Percentiles rank a stretch among this genome's conserved stretches.
phyloP scores from a whole-genome alignment of 2,329 filamentous ascomycete species.

The Talaromyces sp. region DNA sequence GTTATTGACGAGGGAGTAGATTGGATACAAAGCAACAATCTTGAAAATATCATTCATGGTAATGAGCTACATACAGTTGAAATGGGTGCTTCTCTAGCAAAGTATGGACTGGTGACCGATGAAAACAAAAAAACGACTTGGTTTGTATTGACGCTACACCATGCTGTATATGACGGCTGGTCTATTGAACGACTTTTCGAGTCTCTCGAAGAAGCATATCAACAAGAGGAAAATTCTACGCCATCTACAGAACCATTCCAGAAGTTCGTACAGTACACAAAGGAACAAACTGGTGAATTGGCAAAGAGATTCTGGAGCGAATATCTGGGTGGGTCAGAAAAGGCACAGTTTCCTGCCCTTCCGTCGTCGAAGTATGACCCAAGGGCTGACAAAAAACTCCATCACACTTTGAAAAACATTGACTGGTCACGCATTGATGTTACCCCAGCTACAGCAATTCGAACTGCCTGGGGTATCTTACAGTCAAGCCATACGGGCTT shows the following conservation, averaged over 20 bases:
- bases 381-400: not conserved
- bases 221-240: not conserved
- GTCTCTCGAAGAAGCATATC: conserved; percentile 3
- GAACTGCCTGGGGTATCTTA: conserved; percentile 7
- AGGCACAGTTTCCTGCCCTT: not conserved
- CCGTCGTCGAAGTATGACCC: not conserved
- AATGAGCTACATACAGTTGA: not conserved
- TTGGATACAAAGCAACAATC: not conserved
- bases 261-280: not conserved
- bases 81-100: not conserved
- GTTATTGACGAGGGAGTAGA: conserved; percentile 12
- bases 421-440: conserved; percentile 6
- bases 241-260: not conserved
- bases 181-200: conserved; percentile 11
- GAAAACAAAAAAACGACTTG: conserved; percentile 1
- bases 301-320: conserved; percentile 2
- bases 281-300: not conserved
- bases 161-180: conserved; percentile 6
- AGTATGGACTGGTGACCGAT: not conserved
- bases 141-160: conserved; percentile 9
- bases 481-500: not conserved
- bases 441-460: conserved; percentile 13
- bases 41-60: not conserved
- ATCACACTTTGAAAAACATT: not conserved
- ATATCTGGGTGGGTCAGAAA: not conserved